A percentile compares a stretch with the other conserved stretches of the same genome.
Conservation (phyloP, 805 yeast species). For the Ogataea salicorniae region DNA sequence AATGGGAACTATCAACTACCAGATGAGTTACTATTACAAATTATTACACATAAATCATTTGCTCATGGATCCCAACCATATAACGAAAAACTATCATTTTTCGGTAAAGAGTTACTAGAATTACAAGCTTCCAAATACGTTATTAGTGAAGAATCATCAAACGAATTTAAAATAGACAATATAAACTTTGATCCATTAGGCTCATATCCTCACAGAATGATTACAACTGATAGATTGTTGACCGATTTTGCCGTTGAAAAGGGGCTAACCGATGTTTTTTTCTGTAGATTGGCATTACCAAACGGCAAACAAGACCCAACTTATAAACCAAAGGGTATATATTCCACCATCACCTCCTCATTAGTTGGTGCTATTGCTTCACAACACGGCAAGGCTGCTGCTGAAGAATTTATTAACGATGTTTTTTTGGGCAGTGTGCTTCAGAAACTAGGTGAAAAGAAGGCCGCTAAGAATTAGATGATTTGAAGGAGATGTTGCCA, state of each 20-base stretch:
- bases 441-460: no score
- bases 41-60: slow-evolving; percentile 89
- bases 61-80: slow-evolving; percentile 88
- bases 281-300: slow-evolving; percentile 50
- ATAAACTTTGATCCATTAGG: slow-evolving; percentile 59
- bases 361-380: slow-evolving; percentile 65
- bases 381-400: slow-evolving; percentile 53
- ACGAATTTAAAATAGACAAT: slow-evolving; percentile 39
- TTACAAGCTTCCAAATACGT: slow-evolving; percentile 42
- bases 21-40: slow-evolving; percentile 67
- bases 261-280: slow-evolving; percentile 49
- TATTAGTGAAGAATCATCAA: slow-evolving; percentile 19
- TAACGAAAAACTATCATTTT: slow-evolving; percentile 74
- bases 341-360: slow-evolving; percentile 34
- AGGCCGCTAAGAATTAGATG: no score
- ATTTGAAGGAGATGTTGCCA: no score
- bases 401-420: slow-evolving; percentile 51
- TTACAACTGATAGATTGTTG: slow-evolving; percentile 45
- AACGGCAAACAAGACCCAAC: slow-evolving; percentile 29
- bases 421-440: slow-evolving; percentile 35
- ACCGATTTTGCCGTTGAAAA: slow-evolving; percentile 47
- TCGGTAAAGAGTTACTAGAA: slow-evolving; percentile 64
- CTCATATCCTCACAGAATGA: slow-evolving; percentile 43
- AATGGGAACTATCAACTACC: slow-evolving; percentile 46
- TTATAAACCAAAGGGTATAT: slow-evolving; percentile 26